Base-by-base conservation (phyloP, 1,284 basidiomycete genomes). In the Papiliotrema flavescens region DNA sequence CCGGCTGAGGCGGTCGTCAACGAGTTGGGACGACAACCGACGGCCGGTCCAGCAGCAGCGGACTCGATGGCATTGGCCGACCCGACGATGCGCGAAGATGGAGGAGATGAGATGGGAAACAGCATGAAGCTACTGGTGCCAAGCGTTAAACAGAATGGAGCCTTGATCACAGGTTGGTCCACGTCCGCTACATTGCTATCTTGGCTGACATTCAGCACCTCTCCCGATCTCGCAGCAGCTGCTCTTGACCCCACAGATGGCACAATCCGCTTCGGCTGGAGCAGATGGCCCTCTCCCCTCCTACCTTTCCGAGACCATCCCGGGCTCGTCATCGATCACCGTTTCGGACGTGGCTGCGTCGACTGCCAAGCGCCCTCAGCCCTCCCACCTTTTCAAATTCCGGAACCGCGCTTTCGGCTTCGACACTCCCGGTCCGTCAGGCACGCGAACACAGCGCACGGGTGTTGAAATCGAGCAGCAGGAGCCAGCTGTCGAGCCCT, bases 91-190 rank as follows among this genome's bases (percentile, higher is more conserved):
- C 51, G 53, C 32, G 53, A 53, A 17, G 66, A 67, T 45, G 72
- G 66, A 14, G 71, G 70, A 2, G 68, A 66, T 36, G 74, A 77
- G 54, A 73, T 75, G 69, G 53, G 59, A 36, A 63, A 54, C 24
- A 72, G 73, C 2, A 62, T 77, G 63, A 63, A 57, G 44, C 53
- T 77, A 26, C 51, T 77, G 35, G 65, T 76, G 2, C 75, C 75
- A 5, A 54, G 61, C 17, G 39, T 63, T 5, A 58, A 57, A 23
- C 52, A 63, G 26, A 57, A 55, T 6, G 71, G 71, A 1, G 65
- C 66, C 41, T 62, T 75, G 15, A 61, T 59, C 48, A 61, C 67
- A 35, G 66, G 74, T 76, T 50, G 57, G 71, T 67, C 17, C 17
- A 7, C 26, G 44, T 45, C 39, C 7, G n/a, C 47, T 2, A 4